Conservation (phyloP, 192 early-diverging fungal species). For the Linnemannia exigua region DNA sequence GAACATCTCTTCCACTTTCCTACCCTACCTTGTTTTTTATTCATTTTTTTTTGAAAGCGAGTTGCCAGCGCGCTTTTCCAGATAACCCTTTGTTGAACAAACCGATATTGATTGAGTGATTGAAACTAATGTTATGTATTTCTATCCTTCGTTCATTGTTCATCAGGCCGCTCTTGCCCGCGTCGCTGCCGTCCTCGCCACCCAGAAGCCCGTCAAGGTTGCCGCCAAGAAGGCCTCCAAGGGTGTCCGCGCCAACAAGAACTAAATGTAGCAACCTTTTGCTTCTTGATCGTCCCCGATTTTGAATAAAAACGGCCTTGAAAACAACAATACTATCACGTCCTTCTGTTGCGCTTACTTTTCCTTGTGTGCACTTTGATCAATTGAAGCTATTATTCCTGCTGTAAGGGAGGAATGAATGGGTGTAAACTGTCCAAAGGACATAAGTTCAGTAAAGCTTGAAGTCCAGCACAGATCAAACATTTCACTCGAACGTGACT, state of each 20-base stretch:
- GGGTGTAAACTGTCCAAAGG: neutral
- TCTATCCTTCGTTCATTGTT: neutral
- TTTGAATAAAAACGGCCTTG: slow-evolving; percentile 13
- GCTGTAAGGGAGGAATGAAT: neutral
- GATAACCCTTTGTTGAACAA: neutral
- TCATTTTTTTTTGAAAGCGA: neutral
- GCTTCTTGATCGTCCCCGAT: neutral
- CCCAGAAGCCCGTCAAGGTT: slow-evolving; percentile 71
- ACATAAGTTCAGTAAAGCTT: too few relatives aligned
- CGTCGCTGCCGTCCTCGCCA: slow-evolving; percentile 71
- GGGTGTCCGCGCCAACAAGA: slow-evolving; percentile 67
- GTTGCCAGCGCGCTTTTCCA: neutral
- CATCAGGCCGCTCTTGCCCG: slow-evolving; percentile 79
- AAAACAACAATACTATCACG: neutral
- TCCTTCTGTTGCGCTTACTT: neutral
- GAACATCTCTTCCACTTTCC: slow-evolving; percentile 22
- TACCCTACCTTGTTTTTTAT: neutral
- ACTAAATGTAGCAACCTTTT: slow-evolving; percentile 15
- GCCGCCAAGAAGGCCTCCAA: slow-evolving; percentile 68
- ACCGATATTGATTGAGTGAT: neutral
- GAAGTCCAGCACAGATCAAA: too few relatives aligned
- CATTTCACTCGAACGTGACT: neutral
- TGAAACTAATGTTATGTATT: neutral
- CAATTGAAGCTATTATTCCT: neutral
- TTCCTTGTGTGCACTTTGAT: neutral